Evolutionary conservation across 345 rosid genomes (phyloP).

Genomic region (Draba incana): DNA sequence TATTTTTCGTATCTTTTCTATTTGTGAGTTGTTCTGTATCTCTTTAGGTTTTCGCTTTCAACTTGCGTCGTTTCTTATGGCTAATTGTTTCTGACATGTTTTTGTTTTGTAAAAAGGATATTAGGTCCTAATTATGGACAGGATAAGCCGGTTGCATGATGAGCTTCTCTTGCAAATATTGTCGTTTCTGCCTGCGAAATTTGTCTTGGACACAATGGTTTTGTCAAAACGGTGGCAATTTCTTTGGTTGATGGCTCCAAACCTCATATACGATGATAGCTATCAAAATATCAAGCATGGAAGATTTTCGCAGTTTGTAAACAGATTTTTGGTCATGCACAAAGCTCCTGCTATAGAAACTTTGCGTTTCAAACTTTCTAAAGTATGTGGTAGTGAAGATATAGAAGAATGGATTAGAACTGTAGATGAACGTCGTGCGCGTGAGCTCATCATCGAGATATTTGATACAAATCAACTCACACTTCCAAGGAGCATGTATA

Average conservation of each 20-base stretch:
- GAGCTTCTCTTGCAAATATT: slow-evolving; percentile 1
- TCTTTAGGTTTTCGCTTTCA: too few relatives aligned
- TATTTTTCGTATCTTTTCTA: too few relatives aligned
- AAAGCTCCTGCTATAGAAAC: not conserved
- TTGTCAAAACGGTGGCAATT: slow-evolving; percentile 10
- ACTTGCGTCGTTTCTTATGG: too few relatives aligned
- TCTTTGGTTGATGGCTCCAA: slow-evolving; percentile 24
- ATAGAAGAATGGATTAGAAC: not conserved
- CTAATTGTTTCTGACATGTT: too few relatives aligned
- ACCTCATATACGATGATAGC: not conserved
- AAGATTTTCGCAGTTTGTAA: not conserved
- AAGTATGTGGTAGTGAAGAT: not conserved
- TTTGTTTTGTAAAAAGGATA: too few relatives aligned
- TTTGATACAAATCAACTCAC: not conserved
- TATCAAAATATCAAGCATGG: not conserved
- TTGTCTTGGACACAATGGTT: slow-evolving; percentile 22
- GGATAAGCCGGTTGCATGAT: slow-evolving; percentile 14
- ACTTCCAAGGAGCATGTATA: slow-evolving; percentile 10
- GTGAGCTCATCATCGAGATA: not conserved
- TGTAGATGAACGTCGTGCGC: not conserved
- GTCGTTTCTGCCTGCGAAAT: slow-evolving; percentile 9
- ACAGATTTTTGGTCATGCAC: not conserved
- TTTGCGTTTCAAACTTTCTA: not conserved
- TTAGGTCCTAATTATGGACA: not conserved
- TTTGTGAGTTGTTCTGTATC: too few relatives aligned